Percentiles rank a stretch among this genome's conserved stretches.
phyloP scores from a whole-genome alignment of 306 rosid genomes.

The Neltuma alba region DNA sequence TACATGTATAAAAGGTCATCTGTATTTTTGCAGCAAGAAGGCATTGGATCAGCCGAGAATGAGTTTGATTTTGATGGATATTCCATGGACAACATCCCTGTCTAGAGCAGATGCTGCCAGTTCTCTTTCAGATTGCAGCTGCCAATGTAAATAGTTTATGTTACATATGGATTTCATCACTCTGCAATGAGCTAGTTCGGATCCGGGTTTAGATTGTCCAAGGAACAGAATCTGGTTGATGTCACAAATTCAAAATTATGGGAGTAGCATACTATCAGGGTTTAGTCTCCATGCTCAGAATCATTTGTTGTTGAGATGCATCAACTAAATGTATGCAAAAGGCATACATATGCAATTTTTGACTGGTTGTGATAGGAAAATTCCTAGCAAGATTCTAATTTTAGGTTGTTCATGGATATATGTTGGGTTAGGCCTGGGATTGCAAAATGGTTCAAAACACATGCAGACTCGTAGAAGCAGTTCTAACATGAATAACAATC shows the following conservation, averaged over 20 bases:
- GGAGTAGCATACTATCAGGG: conserved; percentile 44
- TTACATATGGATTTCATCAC: conserved; percentile 48
- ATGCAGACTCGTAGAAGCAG: conserved; percentile 55
- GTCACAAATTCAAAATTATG: conserved; percentile 45
- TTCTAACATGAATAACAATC: conserved; percentile 66
- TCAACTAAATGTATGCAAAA: conserved; percentile 53
- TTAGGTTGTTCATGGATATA: conserved; percentile 53
- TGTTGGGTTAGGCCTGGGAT: conserved; percentile 51
- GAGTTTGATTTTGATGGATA: conserved; percentile 89
- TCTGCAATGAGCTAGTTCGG: conserved; percentile 47
- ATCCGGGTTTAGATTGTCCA: conserved; percentile 42
- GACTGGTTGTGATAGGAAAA: conserved; percentile 52
- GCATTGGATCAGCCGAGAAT: conserved; percentile 61
- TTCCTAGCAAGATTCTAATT: conserved; percentile 60
- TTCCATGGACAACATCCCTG: conserved; percentile 83
- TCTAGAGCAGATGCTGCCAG: conserved; percentile 48
- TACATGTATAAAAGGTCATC: conserved; percentile 12
- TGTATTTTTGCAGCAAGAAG: conserved; percentile 73
- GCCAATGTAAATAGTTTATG: conserved; percentile 69
- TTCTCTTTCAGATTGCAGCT: conserved; percentile 48
- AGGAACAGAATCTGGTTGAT: conserved; percentile 42
- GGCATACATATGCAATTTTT: conserved; percentile 63
- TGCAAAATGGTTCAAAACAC: conserved; percentile 51
- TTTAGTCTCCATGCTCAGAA: conserved; percentile 44
- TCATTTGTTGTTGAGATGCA: conserved; percentile 36